Evolutionary conservation across 1,139 yeast species (phyloP).

Genomic region (Debaryomyces subglobosus): DNA sequence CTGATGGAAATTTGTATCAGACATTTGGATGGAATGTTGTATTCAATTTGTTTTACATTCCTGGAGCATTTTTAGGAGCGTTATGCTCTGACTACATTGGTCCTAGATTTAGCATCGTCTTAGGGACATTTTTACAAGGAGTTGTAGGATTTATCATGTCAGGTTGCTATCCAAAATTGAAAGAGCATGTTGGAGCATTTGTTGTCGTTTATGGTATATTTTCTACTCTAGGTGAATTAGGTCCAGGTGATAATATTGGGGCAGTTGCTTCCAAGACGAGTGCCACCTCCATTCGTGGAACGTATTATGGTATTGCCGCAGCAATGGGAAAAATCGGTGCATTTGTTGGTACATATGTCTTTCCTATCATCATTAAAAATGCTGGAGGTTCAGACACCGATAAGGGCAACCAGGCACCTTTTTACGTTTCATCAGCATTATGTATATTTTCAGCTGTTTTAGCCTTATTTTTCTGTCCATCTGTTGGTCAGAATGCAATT

Average conservation of each 20-base stretch:
- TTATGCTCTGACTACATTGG: slow-evolving; percentile 82
- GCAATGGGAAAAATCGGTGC: slow-evolving; percentile 93
- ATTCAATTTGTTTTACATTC: slow-evolving; percentile 82
- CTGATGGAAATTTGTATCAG: slow-evolving; percentile 65
- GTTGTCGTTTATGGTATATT: slow-evolving; percentile 88
- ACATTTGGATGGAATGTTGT: slow-evolving; percentile 94
- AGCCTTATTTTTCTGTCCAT: slow-evolving; percentile 73
- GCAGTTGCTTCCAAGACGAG: slow-evolving; percentile 83
- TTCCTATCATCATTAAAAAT: slow-evolving; percentile 68
- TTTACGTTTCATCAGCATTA: slow-evolving; percentile 77
- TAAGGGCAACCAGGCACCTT: slow-evolving; percentile 71
- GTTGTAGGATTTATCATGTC: slow-evolving; percentile 88
- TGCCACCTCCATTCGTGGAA: slow-evolving; percentile 88
- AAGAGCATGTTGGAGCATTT: slow-evolving; percentile 70
- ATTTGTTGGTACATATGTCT: slow-evolving; percentile 84
- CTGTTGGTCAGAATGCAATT: slow-evolving; percentile 82
- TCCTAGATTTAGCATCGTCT: slow-evolving; percentile 73
- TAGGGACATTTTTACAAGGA: slow-evolving; percentile 75
- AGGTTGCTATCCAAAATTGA: slow-evolving; percentile 59
- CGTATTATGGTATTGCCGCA: slow-evolving; percentile 89
- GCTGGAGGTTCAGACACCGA: slow-evolving; percentile 31
- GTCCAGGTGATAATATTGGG: slow-evolving; percentile 94
- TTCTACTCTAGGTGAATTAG: slow-evolving; percentile 85
- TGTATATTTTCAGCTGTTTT: slow-evolving; percentile 73
- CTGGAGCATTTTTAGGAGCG: slow-evolving; percentile 89